Evolutionary conservation across 176 grass and related monocot species (phyloP).

Genomic region (Carex pumila): DNA sequence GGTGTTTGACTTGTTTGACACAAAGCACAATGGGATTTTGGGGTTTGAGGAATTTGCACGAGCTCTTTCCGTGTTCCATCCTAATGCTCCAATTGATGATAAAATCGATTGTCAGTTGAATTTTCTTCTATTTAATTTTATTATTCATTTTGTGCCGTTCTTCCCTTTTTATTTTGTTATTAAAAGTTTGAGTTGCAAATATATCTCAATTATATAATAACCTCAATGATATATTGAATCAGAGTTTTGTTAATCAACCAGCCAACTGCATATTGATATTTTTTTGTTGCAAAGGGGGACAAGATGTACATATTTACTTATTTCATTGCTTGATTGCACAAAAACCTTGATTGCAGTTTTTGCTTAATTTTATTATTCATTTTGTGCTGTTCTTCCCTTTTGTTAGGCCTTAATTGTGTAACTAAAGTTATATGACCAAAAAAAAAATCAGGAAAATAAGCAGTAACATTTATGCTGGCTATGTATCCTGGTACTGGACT

Average conservation of each 20-base stretch:
- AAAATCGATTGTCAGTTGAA: slow-evolving; percentile 40
- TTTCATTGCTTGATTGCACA: background rate
- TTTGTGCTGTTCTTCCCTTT: too few relatives aligned
- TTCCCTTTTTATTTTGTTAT: background rate
- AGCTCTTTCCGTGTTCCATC: slow-evolving; percentile 38
- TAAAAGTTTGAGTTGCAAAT: background rate
- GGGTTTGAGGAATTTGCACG: slow-evolving; percentile 51
- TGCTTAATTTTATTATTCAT: too few relatives aligned
- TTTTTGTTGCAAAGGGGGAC: background rate
- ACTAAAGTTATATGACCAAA: background rate
- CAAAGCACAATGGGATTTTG: slow-evolving; percentile 37
- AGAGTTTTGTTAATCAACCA: background rate
- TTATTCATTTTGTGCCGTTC: background rate
- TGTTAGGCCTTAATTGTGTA: background rate
- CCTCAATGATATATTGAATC: background rate
- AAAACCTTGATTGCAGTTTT: background rate
- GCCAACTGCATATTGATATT: background rate
- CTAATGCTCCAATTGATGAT: slow-evolving; percentile 33
- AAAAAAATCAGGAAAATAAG: background rate
- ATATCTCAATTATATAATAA: background rate
- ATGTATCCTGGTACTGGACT: background rate
- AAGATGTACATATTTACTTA: background rate
- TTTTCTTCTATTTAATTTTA: background rate
- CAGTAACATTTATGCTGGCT: background rate
- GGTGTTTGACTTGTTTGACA: slow-evolving; percentile 52